A percentile compares a stretch with the other conserved stretches of the same genome.
Evolutionary conservation across 306 rosid species (phyloP).

Genomic region (Prunus davidiana): DNA sequence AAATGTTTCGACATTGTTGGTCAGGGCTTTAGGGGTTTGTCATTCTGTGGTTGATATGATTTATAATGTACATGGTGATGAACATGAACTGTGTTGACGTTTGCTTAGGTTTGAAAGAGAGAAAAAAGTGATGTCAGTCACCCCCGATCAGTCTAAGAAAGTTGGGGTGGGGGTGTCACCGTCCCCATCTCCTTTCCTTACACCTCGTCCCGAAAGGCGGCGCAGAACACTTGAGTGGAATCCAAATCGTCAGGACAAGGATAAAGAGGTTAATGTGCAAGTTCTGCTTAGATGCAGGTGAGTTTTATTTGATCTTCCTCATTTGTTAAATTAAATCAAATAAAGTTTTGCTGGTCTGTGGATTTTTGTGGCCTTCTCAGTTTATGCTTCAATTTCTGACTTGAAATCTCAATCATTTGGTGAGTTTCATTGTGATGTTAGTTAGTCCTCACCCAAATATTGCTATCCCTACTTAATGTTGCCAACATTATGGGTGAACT

Average conservation of each 20-base stretch:
- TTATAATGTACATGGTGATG: neutral
- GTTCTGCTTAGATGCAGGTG: slow-evolving; percentile 96
- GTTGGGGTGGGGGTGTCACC: slow-evolving; percentile 65
- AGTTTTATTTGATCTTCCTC: neutral
- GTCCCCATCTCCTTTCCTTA: slow-evolving; percentile 75
- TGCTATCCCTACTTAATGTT: too few species aligned
- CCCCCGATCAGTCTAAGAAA: slow-evolving; percentile 81
- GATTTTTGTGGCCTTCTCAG: neutral
- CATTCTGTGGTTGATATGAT: neutral
- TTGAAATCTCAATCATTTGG: neutral
- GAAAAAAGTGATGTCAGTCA: slow-evolving; percentile 42
- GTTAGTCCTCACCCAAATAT: too few species aligned
- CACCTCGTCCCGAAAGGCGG: slow-evolving; percentile 88
- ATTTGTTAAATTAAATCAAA: too few species aligned
- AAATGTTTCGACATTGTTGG: neutral
- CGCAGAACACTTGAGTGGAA: slow-evolving; percentile 61
- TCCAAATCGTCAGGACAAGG: slow-evolving; percentile 57
- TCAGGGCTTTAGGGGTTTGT: neutral
- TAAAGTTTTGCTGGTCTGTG: too few species aligned
- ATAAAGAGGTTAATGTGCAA: slow-evolving; percentile 73
- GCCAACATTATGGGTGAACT: neutral
- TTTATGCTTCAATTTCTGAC: neutral
- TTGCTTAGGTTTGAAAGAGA: slow-evolving; percentile 7
- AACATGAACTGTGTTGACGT: neutral
- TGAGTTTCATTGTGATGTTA: neutral